phyloP scores from a whole-genome alignment of 2,329 filamentous ascomycete species.

The Sphaerulina vaccinii region DNA sequence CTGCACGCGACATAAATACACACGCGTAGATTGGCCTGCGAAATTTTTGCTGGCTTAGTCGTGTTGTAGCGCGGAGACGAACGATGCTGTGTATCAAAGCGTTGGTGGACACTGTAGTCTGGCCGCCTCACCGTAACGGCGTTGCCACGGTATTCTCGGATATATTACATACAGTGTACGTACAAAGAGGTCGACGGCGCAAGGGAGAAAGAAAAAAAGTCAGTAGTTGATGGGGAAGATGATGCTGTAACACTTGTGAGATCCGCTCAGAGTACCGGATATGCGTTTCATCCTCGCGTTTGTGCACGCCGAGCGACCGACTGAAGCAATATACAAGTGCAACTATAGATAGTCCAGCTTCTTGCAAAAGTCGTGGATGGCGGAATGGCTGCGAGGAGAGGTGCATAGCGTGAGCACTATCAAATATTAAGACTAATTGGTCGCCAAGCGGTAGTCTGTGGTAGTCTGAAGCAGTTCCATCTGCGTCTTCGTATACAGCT shows the following conservation, averaged over 20 bases:
- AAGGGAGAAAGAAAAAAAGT: slow-evolving; percentile 18
- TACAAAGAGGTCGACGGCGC: slow-evolving; percentile 20
- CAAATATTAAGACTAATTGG: background rate
- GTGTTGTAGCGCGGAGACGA: slow-evolving; percentile 21
- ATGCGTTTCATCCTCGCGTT: slow-evolving; percentile 24
- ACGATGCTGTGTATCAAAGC: slow-evolving; percentile 12
- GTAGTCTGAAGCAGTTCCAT: background rate
- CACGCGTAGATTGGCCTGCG: slow-evolving; percentile 22
- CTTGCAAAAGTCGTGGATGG: slow-evolving; percentile 1
- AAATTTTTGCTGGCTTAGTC: slow-evolving; percentile 24
- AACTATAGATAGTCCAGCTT: slow-evolving; percentile 9
- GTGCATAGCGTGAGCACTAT: background rate
- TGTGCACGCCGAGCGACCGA: slow-evolving; percentile 23
- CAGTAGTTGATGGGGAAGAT: slow-evolving; percentile 10
- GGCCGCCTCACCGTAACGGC: slow-evolving; percentile 22
- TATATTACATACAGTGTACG: slow-evolving; percentile 22
- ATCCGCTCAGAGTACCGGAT: slow-evolving; percentile 18
- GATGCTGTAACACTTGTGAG: slow-evolving; percentile 24
- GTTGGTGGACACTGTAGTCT: slow-evolving; percentile 1
- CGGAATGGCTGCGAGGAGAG: background rate
- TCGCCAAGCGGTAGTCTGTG: background rate
- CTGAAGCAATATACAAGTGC: slow-evolving; percentile 14
- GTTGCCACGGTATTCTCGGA: slow-evolving; percentile 18
- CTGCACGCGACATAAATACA: slow-evolving; percentile 20
- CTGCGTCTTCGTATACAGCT: background rate